Percentiles rank a stretch among this genome's conserved stretches.
Evolutionary conservation across 2,329 filamentous ascomycete genomes (phyloP).

Genomic region (Colletotrichum gloeosporioides): DNA sequence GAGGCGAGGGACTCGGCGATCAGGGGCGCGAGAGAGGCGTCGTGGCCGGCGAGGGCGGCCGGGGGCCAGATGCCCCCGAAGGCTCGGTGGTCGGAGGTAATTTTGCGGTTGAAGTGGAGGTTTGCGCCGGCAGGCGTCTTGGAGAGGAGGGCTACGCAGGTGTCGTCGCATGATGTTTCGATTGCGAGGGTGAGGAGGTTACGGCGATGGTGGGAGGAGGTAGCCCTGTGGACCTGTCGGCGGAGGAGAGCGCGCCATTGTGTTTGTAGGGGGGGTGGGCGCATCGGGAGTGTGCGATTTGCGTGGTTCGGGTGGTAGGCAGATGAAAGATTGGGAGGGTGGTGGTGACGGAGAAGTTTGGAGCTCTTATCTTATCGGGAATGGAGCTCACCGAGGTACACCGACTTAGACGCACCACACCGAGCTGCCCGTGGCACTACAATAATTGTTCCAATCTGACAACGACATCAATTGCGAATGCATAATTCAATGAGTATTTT

Average conservation of each 20-base stretch:
- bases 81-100: constrained; percentile 79
- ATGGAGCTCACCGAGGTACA: constrained; percentile 10
- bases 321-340: background rate
- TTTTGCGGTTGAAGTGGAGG: constrained; percentile 79
- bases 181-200: constrained; percentile 70
- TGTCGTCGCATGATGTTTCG: constrained; percentile 91
- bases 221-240: background rate
- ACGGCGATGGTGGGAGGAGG: constrained; percentile 22
- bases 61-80: constrained; percentile 84
- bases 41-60: constrained; percentile 77
- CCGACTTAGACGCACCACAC: constrained; percentile 8
- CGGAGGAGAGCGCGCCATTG: background rate
- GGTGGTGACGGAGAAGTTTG: background rate
- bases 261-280: background rate
- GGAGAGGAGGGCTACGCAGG: constrained; percentile 82
- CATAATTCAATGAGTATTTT: fast-evolving
- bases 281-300: background rate
- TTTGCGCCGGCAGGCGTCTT: constrained; percentile 53
- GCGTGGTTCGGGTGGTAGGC: background rate
- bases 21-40: constrained; percentile 70
- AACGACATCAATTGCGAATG: background rate
- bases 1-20: constrained; percentile 66
- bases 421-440: background rate
- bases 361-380: constrained; percentile 18
- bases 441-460: no score